phyloP scores from a whole-genome alignment of 805 yeast species.

The Candida glaebosa region DNA sequence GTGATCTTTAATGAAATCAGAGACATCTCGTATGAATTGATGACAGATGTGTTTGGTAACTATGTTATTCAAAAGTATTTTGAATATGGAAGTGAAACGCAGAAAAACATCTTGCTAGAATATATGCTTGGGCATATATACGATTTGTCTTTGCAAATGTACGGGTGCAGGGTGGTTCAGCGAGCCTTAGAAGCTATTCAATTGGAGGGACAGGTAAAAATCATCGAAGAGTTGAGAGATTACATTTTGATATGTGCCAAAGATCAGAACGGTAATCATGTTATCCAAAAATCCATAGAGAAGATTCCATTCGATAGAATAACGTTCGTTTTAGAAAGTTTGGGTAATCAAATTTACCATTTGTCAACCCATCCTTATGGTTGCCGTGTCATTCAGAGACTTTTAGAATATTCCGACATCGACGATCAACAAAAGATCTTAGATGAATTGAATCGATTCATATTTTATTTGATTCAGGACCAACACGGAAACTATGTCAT shows the following conservation, averaged over 20 bases:
- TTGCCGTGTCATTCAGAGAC: constrained; percentile 92
- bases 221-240: constrained; percentile 68
- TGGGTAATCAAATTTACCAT: constrained; percentile 71
- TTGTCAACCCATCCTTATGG: constrained; percentile 96
- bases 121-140: constrained; percentile 74
- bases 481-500: constrained; percentile 98
- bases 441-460: constrained; percentile 65
- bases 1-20: constrained; percentile 80
- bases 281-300: constrained; percentile 92
- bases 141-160: constrained; percentile 85
- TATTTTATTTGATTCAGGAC: constrained; percentile 80
- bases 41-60: constrained; percentile 97
- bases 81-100: constrained; percentile 73
- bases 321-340: constrained; percentile 68
- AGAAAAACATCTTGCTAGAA: constrained; percentile 63
- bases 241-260: constrained; percentile 60
- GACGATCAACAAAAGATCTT: constrained; percentile 67
- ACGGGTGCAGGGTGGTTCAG: constrained; percentile 97
- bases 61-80: constrained; percentile 94
- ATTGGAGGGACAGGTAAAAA: constrained; percentile 58
- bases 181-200: constrained; percentile 77
- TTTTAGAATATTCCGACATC: constrained; percentile 71
- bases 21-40: constrained; percentile 67
- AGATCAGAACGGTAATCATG: constrained; percentile 98
- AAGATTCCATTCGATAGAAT: constrained; percentile 68